Conservation (phyloP, 1,284 basidiomycete genomes). For the Ustilago nuda region DNA sequence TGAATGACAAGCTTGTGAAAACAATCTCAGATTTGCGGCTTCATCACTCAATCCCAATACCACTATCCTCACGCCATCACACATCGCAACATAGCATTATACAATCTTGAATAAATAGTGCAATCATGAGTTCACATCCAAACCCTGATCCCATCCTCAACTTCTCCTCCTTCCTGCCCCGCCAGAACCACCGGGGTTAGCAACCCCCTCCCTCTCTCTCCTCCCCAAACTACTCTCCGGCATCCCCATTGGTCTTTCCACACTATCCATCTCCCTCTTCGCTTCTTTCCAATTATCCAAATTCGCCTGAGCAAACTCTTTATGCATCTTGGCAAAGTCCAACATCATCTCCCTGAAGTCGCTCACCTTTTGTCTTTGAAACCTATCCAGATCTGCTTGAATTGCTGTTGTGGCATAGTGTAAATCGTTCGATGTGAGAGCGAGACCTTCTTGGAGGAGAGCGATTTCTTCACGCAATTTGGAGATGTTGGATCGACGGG, state of each 20-base stretch:
- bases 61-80: too few relatives aligned
- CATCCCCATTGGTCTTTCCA: slow-evolving; percentile 72
- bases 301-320: slow-evolving; percentile 83
- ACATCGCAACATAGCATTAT: too few relatives aligned
- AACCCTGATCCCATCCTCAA: too few relatives aligned
- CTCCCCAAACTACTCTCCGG: slow-evolving; percentile 54
- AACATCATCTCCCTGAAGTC: slow-evolving; percentile 93
- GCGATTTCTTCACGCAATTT: slow-evolving; percentile 92
- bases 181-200: slow-evolving; percentile 15
- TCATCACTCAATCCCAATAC: too few relatives aligned
- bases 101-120: too few relatives aligned
- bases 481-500: slow-evolving; percentile 88
- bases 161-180: slow-evolving; percentile 12
- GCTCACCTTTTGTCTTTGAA: slow-evolving; percentile 97
- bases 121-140: too few relatives aligned
- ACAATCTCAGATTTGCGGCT: too few relatives aligned
- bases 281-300: slow-evolving; percentile 96
- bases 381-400: slow-evolving; percentile 95
- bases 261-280: slow-evolving; percentile 86
- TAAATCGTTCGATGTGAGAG: slow-evolving; percentile 73
- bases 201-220: slow-evolving; percentile 25
- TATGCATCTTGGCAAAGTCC: slow-evolving; percentile 86
- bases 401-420: slow-evolving; percentile 96
- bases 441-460: slow-evolving; percentile 63
- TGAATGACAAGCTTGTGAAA: too few relatives aligned